Evolutionary conservation across 371 early-diverging fungal species (phyloP).

Genomic region (Haplosporangium sp.): DNA sequence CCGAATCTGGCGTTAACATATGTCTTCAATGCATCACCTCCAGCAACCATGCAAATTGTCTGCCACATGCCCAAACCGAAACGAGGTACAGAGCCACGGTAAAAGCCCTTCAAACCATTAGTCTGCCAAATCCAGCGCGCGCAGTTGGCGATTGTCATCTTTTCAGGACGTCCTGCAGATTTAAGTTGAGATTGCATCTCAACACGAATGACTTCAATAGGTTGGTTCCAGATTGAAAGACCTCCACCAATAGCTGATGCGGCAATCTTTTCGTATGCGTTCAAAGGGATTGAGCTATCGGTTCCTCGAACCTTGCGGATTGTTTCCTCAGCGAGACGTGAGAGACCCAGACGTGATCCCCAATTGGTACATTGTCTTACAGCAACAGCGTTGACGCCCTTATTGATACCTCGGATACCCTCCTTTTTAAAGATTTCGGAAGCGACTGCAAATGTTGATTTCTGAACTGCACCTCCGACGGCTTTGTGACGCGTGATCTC

Average conservation of each 20-base stretch:
- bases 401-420: constrained; percentile 96
- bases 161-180: constrained; percentile 85
- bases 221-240: constrained; percentile 96
- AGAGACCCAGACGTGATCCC: constrained; percentile 95
- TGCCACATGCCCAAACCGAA: constrained; percentile 94
- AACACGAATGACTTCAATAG: constrained; percentile 96
- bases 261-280: constrained; percentile 72
- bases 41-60: constrained; percentile 97
- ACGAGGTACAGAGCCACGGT: constrained; percentile 93
- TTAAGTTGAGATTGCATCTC: constrained; percentile 97
- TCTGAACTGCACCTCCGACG: constrained; percentile 65
- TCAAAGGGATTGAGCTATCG: constrained; percentile 57
- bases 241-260: constrained; percentile 92
- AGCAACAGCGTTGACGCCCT: constrained; percentile 93
- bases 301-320: constrained; percentile 71
- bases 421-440: constrained; percentile 90
- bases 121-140: constrained; percentile 92
- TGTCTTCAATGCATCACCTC: constrained; percentile 74
- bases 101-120: constrained; percentile 92
- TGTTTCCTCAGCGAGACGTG: constrained; percentile 84
- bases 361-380: constrained; percentile 97
- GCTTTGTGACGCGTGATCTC: constrained; percentile 97
- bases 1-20: constrained; percentile 44
- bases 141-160: constrained; percentile 84
- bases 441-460: constrained; percentile 88